These are phyloP conservation scores for Fomitopsis schrenkii DNA, from an alignment of 1,284 basidiomycete genomes.

Conservation along the genomic window DNA sequence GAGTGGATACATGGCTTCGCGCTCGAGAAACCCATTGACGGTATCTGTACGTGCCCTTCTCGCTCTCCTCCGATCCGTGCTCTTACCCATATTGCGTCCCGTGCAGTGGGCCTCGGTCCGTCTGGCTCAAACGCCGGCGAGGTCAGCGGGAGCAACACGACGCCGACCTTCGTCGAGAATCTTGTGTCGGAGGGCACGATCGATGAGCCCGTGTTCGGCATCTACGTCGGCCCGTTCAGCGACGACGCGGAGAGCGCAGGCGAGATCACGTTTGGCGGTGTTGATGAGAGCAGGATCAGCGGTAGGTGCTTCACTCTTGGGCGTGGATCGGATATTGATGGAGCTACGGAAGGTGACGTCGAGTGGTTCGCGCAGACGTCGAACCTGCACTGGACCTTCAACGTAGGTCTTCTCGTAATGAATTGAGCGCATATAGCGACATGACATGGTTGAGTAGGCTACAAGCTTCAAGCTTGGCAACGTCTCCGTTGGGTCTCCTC, in stretches of 20 bases:
- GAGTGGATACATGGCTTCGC: slow-evolving; percentile 1
- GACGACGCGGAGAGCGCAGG: background rate
- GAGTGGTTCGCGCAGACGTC: slow-evolving; percentile 6
- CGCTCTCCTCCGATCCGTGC: background rate
- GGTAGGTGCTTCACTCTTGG: background rate
- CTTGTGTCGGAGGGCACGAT: slow-evolving; percentile 5
- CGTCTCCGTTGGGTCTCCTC: background rate
- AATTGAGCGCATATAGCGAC: background rate
- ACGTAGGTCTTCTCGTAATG: background rate
- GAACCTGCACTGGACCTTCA: slow-evolving; percentile 9
- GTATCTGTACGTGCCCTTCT: background rate
- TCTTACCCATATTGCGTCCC: background rate
- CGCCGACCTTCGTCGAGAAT: slow-evolving; percentile 7
- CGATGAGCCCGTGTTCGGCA: slow-evolving; percentile 1
- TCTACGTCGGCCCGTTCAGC: slow-evolving; percentile 4
- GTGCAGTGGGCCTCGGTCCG: slow-evolving; percentile 4
- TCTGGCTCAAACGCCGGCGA: background rate
- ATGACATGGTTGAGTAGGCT: background rate
- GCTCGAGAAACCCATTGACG: slow-evolving; percentile 5
- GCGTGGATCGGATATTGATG: background rate
- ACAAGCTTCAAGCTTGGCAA: slow-evolving; percentile 2
- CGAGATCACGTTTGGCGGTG: slow-evolving; percentile 6
- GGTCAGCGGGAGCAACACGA: slow-evolving; percentile 3
- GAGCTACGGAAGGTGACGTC: slow-evolving; percentile 3
- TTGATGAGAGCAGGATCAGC: slow-evolving; percentile 4